A percentile compares a stretch with the other conserved stretches of the same genome.
Evolutionary conservation across 176 grass and related monocot genomes (phyloP).

Genomic region (Chloris gayana): DNA sequence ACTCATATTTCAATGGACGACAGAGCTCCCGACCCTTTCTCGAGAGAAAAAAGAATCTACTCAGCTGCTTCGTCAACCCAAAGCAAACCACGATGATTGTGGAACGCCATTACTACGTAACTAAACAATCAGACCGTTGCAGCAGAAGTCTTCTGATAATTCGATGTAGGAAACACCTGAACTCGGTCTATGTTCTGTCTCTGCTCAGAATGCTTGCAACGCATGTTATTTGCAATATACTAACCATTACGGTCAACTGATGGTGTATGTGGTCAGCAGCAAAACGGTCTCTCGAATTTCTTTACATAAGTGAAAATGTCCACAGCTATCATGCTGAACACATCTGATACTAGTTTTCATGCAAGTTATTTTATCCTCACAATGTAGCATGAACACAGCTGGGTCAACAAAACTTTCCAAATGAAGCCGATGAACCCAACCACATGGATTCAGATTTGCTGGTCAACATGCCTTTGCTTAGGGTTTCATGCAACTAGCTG

Average conservation of each 20-base stretch:
- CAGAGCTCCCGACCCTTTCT: neutral
- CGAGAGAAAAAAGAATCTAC: neutral
- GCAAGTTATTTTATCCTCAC: neutral
- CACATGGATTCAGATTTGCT: neutral
- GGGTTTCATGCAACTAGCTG: neutral
- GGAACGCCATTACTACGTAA: neutral
- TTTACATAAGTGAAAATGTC: neutral
- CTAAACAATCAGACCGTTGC: neutral
- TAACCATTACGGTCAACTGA: conserved; percentile 11
- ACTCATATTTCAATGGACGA: neutral
- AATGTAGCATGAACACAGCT: neutral
- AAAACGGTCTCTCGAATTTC: neutral
- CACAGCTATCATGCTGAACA: neutral
- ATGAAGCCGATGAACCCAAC: neutral
- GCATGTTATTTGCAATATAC: too few species aligned
- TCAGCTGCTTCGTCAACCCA: neutral
- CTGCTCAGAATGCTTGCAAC: neutral
- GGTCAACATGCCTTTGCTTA: neutral
- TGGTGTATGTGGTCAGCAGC: neutral
- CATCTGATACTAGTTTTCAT: neutral
- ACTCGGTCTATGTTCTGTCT: neutral
- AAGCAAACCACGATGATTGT: neutral
- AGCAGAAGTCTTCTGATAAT: too few species aligned
- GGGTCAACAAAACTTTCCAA: neutral
- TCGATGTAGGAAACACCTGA: neutral